These are phyloP conservation scores for Zygosaccharomyces kombuchaensis DNA, from an alignment of 805 yeast species.

Conservation along the genomic window DNA sequence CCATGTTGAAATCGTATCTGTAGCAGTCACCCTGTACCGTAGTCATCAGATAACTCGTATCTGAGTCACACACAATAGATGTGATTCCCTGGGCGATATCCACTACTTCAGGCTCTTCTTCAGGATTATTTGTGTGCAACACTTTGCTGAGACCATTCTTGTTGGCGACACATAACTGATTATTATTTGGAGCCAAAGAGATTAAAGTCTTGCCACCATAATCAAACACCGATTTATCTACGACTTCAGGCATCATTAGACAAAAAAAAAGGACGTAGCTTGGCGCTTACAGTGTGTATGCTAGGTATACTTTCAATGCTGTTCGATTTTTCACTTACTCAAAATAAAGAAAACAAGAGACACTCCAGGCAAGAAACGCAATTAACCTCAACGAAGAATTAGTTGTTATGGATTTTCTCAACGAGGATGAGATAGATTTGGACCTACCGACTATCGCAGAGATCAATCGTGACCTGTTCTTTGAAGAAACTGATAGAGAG, in stretches of 20 bases:
- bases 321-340: neutral
- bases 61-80: conserved; percentile 24
- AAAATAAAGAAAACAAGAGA: neutral
- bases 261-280: no score
- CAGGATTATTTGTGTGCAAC: conserved; percentile 44
- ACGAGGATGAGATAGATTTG: conserved; percentile 22
- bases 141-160: conserved; percentile 52
- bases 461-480: conserved; percentile 26
- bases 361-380: neutral
- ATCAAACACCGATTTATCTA: conserved; percentile 29
- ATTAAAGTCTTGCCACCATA: conserved; percentile 32
- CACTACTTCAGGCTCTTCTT: conserved; percentile 57
- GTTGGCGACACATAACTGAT: conserved; percentile 48
- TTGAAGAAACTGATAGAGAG: conserved; percentile 19
- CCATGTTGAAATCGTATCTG: conserved; percentile 18
- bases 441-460: conserved; percentile 30
- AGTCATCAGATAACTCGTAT: conserved; percentile 21
- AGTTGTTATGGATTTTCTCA: conserved; percentile 22
- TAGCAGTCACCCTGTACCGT: conserved; percentile 28
- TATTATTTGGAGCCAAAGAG: conserved; percentile 24
- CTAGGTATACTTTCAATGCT: neutral
- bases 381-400: no score
- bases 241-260: conserved; percentile 10
- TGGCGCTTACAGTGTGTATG: neutral
- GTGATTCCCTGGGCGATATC: conserved; percentile 49